Percentiles rank a stretch among this genome's conserved stretches.
These are phyloP conservation scores for Solanum virginianum DNA, from an alignment of 257 asterid genomes.

Conservation along the genomic window DNA sequence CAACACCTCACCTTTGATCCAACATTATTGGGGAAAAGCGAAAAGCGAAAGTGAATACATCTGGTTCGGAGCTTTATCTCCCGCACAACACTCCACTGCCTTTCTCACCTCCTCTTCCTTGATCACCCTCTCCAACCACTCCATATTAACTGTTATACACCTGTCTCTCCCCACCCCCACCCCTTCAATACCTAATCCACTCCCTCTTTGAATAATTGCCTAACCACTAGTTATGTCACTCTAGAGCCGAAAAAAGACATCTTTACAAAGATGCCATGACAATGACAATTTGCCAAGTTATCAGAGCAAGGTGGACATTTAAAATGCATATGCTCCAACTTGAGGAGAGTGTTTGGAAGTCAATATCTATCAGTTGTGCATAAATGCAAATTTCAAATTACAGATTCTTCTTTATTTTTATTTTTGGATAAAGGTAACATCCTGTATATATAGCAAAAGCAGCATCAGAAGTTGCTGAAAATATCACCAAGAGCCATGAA, in stretches of 20 bases:
- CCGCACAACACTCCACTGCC: not conserved
- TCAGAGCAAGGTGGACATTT: not conserved
- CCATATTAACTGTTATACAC: not conserved
- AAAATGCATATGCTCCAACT: not conserved
- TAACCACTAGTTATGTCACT: not conserved
- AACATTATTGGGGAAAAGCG: not conserved
- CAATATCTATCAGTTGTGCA: not conserved
- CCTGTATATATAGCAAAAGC: too few relatives aligned
- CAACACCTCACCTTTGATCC: not conserved
- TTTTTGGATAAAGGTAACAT: too few relatives aligned
- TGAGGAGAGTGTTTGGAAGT: not conserved
- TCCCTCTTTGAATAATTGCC: not conserved
- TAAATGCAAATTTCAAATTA: not conserved
- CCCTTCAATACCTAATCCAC: not conserved
- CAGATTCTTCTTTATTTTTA: not conserved
- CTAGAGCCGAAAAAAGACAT: not conserved
- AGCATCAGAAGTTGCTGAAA: too few relatives aligned
- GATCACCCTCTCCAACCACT: not conserved
- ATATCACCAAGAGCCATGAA: too few relatives aligned
- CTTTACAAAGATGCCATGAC: not conserved
- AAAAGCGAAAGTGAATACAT: not conserved
- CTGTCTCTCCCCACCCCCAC: not conserved
- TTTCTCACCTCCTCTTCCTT: not conserved
- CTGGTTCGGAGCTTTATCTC: not conserved
- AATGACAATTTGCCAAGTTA: not conserved